A percentile compares a stretch with the other conserved stretches of the same genome.
These are phyloP conservation scores for Xylaria sp. DNA, from an alignment of 495 filamentous ascomycete genomes.

Conservation along the genomic window DNA sequence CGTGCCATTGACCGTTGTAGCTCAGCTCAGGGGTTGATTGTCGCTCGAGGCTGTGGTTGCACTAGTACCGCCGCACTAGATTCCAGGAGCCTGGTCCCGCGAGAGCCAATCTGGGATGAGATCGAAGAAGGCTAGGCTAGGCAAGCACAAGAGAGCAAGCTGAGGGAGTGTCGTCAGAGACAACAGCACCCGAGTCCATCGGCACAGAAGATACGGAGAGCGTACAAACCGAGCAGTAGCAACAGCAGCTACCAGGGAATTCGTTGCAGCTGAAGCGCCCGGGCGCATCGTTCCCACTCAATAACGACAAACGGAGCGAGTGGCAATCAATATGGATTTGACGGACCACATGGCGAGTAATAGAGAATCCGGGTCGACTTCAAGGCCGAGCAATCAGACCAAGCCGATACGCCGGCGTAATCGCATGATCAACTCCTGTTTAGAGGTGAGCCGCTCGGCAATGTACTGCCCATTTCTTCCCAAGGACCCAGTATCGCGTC, in stretches of 20 bases:
- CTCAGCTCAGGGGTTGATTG: not conserved
- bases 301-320: not conserved
- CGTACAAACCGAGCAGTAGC: not conserved
- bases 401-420: slow-evolving; percentile 68
- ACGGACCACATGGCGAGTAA: slow-evolving; percentile 17
- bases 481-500: not conserved
- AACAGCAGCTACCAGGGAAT: not conserved
- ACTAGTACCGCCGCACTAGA: slow-evolving; percentile 14
- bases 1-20: slow-evolving; percentile 3
- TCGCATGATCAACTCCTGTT: slow-evolving; percentile 71
- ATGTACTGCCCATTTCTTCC: slow-evolving; percentile 4
- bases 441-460: slow-evolving; percentile 47
- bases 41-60: not conserved
- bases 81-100: slow-evolving; percentile 5
- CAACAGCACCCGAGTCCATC: slow-evolving; percentile 2
- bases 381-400: slow-evolving; percentile 33
- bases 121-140: slow-evolving; percentile 11
- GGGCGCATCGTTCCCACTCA: not conserved
- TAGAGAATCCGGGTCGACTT: slow-evolving; percentile 34
- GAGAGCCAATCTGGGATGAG: slow-evolving; percentile 15
- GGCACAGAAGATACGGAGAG: not conserved
- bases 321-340: slow-evolving; percentile 16
- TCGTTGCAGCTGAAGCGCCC: not conserved
- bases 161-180: slow-evolving; percentile 13
- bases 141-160: slow-evolving; percentile 12